These are phyloP conservation scores for Yamadazyma diddensiae DNA, from an alignment of 1,139 yeast species.

Conservation along the genomic window DNA sequence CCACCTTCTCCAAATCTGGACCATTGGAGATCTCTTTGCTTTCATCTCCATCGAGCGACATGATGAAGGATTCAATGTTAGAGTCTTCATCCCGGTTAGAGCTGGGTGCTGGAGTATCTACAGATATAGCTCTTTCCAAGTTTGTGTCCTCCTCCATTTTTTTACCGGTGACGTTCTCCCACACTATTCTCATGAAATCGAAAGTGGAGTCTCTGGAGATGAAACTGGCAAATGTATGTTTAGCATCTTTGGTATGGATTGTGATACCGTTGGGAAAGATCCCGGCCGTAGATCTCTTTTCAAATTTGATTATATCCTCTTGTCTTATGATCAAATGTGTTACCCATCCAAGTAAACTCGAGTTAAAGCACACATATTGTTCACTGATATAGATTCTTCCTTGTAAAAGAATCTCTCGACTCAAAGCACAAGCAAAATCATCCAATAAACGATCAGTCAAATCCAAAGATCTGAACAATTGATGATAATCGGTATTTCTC, in stretches of 20 bases:
- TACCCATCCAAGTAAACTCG: conserved; percentile 92
- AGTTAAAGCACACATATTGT: conserved; percentile 78
- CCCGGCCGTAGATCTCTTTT: conserved; percentile 82
- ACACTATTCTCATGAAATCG: conserved; percentile 61
- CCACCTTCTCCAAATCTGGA: no score
- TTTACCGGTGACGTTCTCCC: conserved; percentile 40
- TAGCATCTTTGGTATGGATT: conserved; percentile 65
- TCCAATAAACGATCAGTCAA: conserved; percentile 70
- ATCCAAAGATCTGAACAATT: conserved; percentile 67
- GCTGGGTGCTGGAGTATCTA: conserved; percentile 10
- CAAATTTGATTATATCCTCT: conserved; percentile 69
- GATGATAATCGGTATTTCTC: conserved; percentile 78
- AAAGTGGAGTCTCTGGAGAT: conserved; percentile 76
- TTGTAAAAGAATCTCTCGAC: conserved; percentile 85
- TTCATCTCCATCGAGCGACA: conserved; percentile 33
- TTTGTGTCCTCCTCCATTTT: conserved; percentile 16
- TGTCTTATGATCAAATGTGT: conserved; percentile 74
- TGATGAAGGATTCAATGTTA: conserved; percentile 27
- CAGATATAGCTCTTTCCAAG: no score
- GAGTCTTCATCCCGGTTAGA: conserved; percentile 7
- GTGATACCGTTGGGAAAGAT: conserved; percentile 87
- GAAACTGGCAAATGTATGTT: conserved; percentile 83
- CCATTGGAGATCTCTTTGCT: no score
- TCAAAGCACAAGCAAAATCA: conserved; percentile 87
- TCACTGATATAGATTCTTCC: conserved; percentile 88